Evolutionary conservation across 2,329 filamentous ascomycete species (phyloP).

Genomic region (Hymenoscyphus repandus): DNA sequence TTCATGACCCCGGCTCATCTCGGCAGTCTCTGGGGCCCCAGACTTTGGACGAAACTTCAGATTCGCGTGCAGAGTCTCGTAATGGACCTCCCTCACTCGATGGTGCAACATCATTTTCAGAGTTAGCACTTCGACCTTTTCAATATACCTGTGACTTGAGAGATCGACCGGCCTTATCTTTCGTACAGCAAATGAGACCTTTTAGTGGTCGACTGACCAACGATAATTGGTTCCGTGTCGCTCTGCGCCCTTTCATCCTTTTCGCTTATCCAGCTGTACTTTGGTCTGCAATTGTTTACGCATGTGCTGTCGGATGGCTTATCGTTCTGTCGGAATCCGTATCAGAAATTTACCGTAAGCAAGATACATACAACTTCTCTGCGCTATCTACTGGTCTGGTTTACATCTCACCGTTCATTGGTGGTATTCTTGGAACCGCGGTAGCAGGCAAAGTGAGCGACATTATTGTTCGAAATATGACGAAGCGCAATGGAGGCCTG

Average conservation of each 20-base stretch:
- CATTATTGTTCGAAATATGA: constrained; percentile 75
- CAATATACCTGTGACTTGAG: constrained; percentile 68
- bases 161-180: constrained; percentile 63
- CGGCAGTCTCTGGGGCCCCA: no score
- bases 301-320: constrained; percentile 88
- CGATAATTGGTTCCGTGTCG: constrained; percentile 76
- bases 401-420: constrained; percentile 86
- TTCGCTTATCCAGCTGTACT: constrained; percentile 84
- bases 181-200: constrained; percentile 65
- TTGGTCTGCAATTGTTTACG: constrained; percentile 81
- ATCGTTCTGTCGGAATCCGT: constrained; percentile 91
- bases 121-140: neutral
- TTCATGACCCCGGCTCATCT: no score
- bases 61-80: no score
- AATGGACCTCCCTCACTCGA: neutral
- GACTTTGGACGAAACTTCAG: no score
- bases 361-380: constrained; percentile 70
- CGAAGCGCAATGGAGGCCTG: constrained; percentile 79
- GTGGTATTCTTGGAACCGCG: constrained; percentile 82
- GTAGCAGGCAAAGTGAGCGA: constrained; percentile 88
- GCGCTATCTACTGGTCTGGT: constrained; percentile 77
- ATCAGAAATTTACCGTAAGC: constrained; percentile 69
- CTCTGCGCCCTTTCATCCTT: constrained; percentile 75
- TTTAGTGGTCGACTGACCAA: constrained; percentile 74
- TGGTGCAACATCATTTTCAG: neutral